phyloP scores from a whole-genome alignment of 2,329 filamentous ascomycete species.

The Diaporthe aspalathi region DNA sequence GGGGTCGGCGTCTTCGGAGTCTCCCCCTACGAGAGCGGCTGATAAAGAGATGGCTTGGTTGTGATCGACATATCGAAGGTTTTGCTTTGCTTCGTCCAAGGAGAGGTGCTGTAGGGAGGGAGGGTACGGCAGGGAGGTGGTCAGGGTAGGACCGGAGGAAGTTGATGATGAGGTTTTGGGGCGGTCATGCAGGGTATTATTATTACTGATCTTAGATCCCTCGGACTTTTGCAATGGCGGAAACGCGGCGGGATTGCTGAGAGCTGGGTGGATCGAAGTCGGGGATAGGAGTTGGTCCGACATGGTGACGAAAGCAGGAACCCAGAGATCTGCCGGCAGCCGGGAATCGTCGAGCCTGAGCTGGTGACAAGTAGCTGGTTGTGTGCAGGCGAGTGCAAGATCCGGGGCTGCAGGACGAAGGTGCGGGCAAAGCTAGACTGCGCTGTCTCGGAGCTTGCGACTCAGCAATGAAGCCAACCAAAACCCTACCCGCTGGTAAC shows the following conservation, averaged over 20 bases:
- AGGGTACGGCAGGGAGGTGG: slow-evolving; percentile 38
- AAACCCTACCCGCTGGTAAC: slow-evolving; percentile 1
- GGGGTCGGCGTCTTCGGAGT: slow-evolving; percentile 48
- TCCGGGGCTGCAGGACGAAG: not conserved
- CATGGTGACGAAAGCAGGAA: slow-evolving; percentile 45
- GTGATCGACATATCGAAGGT: slow-evolving; percentile 39
- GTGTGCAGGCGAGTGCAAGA: too few species aligned
- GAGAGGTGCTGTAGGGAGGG: slow-evolving; percentile 33
- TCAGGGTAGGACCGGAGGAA: slow-evolving; percentile 37
- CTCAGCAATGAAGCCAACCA: slow-evolving; percentile 25
- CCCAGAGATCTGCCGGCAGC: slow-evolving; percentile 19
- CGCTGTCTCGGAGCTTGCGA: slow-evolving; percentile 1
- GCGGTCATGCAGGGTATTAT: slow-evolving; percentile 46
- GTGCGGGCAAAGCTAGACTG: slow-evolving; percentile 9
- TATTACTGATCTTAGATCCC: slow-evolving; percentile 37
- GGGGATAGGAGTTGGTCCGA: slow-evolving; percentile 56
- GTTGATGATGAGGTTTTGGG: slow-evolving; percentile 42
- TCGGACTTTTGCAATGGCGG: slow-evolving; percentile 42
- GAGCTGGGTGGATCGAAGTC: slow-evolving; percentile 62
- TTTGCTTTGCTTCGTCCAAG: slow-evolving; percentile 34
- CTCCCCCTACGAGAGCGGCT: slow-evolving; percentile 39
- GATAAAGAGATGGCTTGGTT: slow-evolving; percentile 35
- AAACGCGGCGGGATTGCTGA: slow-evolving; percentile 51
- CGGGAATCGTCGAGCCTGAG: slow-evolving; percentile 5
- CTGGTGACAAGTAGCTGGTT: slow-evolving; percentile 21